A percentile compares a stretch with the other conserved stretches of the same genome.
Conservation (phyloP, 257 asterid species). For the Lycium ferocissimum region DNA sequence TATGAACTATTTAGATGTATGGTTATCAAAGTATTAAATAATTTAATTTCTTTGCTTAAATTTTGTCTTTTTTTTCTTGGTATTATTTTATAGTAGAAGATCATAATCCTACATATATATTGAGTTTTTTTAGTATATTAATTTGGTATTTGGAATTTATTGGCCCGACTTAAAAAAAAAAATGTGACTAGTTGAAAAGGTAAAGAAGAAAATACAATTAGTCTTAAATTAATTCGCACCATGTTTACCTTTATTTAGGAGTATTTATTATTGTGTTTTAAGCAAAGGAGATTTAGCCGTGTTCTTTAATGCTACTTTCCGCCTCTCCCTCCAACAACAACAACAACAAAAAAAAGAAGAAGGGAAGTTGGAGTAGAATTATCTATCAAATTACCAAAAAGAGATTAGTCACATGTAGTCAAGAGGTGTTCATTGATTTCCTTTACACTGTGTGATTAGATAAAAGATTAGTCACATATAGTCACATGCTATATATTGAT, state of each 20-base stretch:
- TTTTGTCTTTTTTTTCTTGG: not conserved
- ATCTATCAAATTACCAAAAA: not conserved
- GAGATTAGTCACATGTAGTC: not conserved
- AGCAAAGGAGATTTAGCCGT: not conserved
- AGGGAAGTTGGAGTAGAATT: not conserved
- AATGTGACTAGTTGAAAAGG: not conserved
- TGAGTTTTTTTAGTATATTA: too few relatives aligned
- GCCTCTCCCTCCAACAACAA: not conserved
- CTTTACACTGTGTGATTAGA: too few relatives aligned
- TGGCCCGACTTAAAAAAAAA: too few relatives aligned
- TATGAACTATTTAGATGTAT: not conserved
- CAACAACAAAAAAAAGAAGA: not conserved
- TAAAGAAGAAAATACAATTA: not conserved
- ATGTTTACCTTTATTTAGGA: not conserved
- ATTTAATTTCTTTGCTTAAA: not conserved
- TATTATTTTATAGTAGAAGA: too few relatives aligned
- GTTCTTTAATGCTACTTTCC: constrained; percentile 11
- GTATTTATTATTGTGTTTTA: not conserved
- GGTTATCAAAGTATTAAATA: not conserved
- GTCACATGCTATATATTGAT: not conserved
- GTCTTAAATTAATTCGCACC: not conserved
- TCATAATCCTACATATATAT: too few relatives aligned
- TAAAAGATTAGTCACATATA: not conserved
- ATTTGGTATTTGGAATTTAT: too few relatives aligned
- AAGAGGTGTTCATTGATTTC: too few relatives aligned